A percentile compares a stretch with the other conserved stretches of the same genome.
These are phyloP conservation scores for Arabidopsis thaliana DNA, from an alignment of 345 rosid species.

Conservation along the genomic window TAIR10.1 NC_003070.9:29142501-29143000, in stretches of 20 bases:
- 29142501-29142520: slow-evolving; percentile 53
- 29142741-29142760: slow-evolving; percentile 78
- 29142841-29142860: slow-evolving; percentile 78
- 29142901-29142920: slow-evolving; percentile 84
- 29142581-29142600: slow-evolving; percentile 90
- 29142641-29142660: not conserved
- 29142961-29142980: slow-evolving; percentile 28
- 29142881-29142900: slow-evolving; percentile 72
- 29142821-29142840: slow-evolving; percentile 76
- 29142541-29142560: slow-evolving; percentile 49
- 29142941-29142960: slow-evolving; percentile 63
- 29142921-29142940: slow-evolving; percentile 79
- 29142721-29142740: slow-evolving; percentile 99
- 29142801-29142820: slow-evolving; percentile 66
- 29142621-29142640: too few relatives aligned
- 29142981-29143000: not conserved
- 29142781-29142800: slow-evolving; percentile 74
- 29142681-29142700: slow-evolving; percentile 42
- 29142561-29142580: slow-evolving; percentile 92
- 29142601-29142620: slow-evolving; percentile 74
- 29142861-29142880: slow-evolving; percentile 71
- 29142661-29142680: not conserved
- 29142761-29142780: slow-evolving; percentile 58
- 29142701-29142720: slow-evolving; percentile 75
- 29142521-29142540: slow-evolving; percentile 43